phyloP scores from a whole-genome alignment of 352 stramenopile species.

The Phytophthora sansomeana region DNA sequence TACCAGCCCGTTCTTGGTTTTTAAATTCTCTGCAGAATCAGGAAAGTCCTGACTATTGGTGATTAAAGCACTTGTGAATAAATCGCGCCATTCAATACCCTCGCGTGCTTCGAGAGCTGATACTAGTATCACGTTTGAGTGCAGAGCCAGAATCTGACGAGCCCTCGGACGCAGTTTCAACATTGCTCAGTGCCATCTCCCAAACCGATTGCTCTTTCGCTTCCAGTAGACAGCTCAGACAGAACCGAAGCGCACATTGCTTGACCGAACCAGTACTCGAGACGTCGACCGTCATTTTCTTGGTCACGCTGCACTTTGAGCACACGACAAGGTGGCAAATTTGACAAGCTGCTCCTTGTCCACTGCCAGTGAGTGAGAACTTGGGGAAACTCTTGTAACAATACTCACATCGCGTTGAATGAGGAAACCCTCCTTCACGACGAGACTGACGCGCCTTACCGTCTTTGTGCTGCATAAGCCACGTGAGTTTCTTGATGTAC shows the following conservation, averaged over 20 bases:
- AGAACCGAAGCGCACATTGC: slow-evolving; percentile 56
- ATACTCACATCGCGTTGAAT: slow-evolving; percentile 37
- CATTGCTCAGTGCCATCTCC: slow-evolving; percentile 43
- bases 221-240: slow-evolving; percentile 52
- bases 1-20: no score
- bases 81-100: no score
- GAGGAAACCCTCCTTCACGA: neutral
- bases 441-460: neutral
- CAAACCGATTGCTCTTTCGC: slow-evolving; percentile 54
- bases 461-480: slow-evolving; percentile 48
- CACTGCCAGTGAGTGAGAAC: slow-evolving; percentile 18
- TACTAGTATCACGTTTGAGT: no score
- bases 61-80: no score
- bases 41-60: no score
- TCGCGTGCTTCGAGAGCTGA: no score
- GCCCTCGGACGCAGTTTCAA: slow-evolving; percentile 13
- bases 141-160: slow-evolving; percentile 21
- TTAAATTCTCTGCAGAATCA: no score
- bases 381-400: slow-evolving; percentile 29
- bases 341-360: slow-evolving; percentile 40
- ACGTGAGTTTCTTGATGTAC: slow-evolving; percentile 68
- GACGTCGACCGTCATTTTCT: slow-evolving; percentile 66
- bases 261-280: slow-evolving; percentile 32
- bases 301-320: slow-evolving; percentile 54
- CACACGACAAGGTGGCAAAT: slow-evolving; percentile 57